Conservation (phyloP, 1,284 basidiomycete genomes). For the Coniferiporia weirii region DNA sequence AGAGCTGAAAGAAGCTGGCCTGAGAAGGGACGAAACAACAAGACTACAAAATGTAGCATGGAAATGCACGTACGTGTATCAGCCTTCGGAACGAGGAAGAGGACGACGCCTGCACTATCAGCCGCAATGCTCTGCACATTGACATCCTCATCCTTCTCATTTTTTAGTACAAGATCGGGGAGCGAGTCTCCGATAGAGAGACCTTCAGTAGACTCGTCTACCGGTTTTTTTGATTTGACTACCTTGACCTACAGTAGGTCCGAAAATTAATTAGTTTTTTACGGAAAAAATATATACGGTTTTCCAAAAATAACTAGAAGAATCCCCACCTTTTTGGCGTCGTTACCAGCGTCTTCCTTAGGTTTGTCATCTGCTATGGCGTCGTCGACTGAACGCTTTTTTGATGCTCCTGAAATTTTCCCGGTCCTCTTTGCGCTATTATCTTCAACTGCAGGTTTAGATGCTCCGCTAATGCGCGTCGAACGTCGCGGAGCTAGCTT, state of each 20-base stretch:
- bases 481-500: conserved; percentile 14
- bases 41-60: background rate
- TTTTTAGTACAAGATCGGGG: conserved; percentile 71
- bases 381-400: conserved; percentile 24
- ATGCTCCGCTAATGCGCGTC: conserved; percentile 18
- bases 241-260: conserved; percentile 8
- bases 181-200: conserved; percentile 63
- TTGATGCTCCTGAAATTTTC: conserved; percentile 10
- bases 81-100: conserved; percentile 84
- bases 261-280: background rate
- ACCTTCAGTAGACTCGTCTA: background rate
- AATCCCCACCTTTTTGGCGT: background rate
- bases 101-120: conserved; percentile 65
- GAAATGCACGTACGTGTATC: conserved; percentile 63
- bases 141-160: conserved; percentile 71
- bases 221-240: background rate
- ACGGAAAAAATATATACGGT: background rate
- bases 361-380: conserved; percentile 25
- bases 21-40: background rate
- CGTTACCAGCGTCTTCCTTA: conserved; percentile 20
- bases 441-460: conserved; percentile 17
- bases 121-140: conserved; percentile 54
- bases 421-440: conserved; percentile 16
- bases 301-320: background rate
- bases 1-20: background rate